These are phyloP conservation scores for Aureobasidium sp. DNA, from an alignment of 2,329 filamentous ascomycete species.

Conservation along the genomic window DNA sequence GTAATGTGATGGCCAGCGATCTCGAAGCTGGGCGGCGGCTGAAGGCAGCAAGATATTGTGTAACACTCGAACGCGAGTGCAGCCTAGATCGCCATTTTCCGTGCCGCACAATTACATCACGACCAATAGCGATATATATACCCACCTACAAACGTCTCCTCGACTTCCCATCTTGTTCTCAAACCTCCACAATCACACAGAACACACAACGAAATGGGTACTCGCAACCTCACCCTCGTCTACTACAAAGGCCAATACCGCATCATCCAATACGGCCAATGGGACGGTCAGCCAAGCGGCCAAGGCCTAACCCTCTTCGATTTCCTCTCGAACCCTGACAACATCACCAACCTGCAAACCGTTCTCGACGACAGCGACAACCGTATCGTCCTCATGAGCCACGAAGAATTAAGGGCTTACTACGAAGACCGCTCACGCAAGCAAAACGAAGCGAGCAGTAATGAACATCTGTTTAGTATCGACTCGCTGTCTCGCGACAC, in stretches of 20 bases:
- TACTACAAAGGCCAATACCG: conserved; percentile 18
- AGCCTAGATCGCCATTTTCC: neutral
- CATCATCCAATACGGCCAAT: conserved; percentile 24
- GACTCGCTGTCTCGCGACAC: conserved; percentile 8
- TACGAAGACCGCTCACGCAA: neutral
- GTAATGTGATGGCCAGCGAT: no score
- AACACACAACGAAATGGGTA: conserved; percentile 14
- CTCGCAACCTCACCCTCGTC: conserved; percentile 17
- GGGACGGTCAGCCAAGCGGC: conserved; percentile 22
- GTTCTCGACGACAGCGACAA: conserved; percentile 15
- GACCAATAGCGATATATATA: neutral
- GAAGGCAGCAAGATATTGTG: neutral
- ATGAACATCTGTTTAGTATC: neutral
- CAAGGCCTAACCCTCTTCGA: conserved; percentile 19
- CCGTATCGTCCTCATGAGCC: neutral
- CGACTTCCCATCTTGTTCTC: neutral
- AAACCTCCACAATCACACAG: neutral
- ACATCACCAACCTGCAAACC: conserved; percentile 19
- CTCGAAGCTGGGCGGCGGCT: no score
- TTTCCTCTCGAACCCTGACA: conserved; percentile 19
- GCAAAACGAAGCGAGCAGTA: neutral
- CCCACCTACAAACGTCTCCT: neutral
- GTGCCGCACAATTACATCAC: neutral
- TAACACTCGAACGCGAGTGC: neutral
- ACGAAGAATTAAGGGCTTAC: neutral